Evolutionary conservation across 2,329 filamentous ascomycete genomes (phyloP).

Genomic region (Colletotrichum paranaense): DNA sequence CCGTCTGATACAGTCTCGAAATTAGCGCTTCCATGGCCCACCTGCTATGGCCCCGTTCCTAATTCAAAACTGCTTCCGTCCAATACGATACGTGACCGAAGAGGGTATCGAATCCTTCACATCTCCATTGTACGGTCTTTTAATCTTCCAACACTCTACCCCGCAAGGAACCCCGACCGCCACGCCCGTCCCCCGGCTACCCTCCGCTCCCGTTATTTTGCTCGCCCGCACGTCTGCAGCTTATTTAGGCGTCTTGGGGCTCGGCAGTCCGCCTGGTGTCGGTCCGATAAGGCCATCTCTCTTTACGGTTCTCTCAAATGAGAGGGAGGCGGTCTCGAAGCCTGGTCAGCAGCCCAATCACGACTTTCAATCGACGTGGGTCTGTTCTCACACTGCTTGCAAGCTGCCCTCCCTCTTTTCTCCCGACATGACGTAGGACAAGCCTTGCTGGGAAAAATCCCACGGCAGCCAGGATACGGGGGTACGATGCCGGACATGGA

Average conservation of each 20-base stretch:
- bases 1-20: slow-evolving; percentile 2
- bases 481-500: slow-evolving; percentile 9
- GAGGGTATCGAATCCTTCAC: neutral
- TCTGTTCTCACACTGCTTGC: slow-evolving; percentile 13
- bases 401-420: slow-evolving; percentile 29
- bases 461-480: slow-evolving; percentile 7
- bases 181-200: slow-evolving; percentile 19
- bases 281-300: slow-evolving; percentile 21
- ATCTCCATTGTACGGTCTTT: neutral
- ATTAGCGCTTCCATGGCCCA: slow-evolving; percentile 14
- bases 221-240: slow-evolving; percentile 30
- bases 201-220: slow-evolving; percentile 16
- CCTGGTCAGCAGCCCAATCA: slow-evolving; percentile 2
- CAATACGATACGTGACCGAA: slow-evolving; percentile 2
- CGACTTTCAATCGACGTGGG: slow-evolving; percentile 2
- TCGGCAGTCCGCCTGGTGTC: slow-evolving; percentile 33
- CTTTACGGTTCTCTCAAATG: neutral
- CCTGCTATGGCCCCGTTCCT: neutral
- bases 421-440: slow-evolving; percentile 29
- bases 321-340: neutral
- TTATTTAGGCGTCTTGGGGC: slow-evolving; percentile 31
- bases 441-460: slow-evolving; percentile 9
- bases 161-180: slow-evolving; percentile 26
- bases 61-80: neutral
- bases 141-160: slow-evolving; percentile 6